Evolutionary conservation across 78 protist species (phyloP), one percentile per base, ranked within the genome.

Genomic region (slime mould (Dictyostelium discoideum)): DNA sequence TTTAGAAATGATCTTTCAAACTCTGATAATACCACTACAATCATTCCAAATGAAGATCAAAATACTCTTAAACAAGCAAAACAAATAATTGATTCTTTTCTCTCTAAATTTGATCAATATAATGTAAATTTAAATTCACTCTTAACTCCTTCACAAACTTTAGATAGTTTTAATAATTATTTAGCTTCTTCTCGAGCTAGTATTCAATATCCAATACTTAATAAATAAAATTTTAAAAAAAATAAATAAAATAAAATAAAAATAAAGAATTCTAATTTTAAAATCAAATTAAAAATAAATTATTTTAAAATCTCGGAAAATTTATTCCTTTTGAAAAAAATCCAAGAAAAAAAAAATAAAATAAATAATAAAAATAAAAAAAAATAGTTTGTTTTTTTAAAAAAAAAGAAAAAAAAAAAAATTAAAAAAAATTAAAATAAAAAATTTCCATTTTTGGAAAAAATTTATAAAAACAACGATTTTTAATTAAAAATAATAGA

Each of bases 1-100:
- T 84, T 84, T 63, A 18, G 8, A 32, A 37, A 29, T 3, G 48
- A 74, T 74, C 7, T 18, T 2, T 32, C 46, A 26, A 37, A 74
- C 20, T 74, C 46, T 37, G 18, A 24, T 26, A 26, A 10, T 8
- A 26, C 77, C 6, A 69, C 39, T 3, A 26, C 77, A 11, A 26
- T 29, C 77, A 74, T 74, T 37, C 81, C 81, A 74, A 37, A 24
- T 37, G 81, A 74, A 32, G 81, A 74, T 37, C 81, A 74, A 74
- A 74, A 74, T 37, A 74, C 40, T 13, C 42, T 74, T n/a, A 74
- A 74, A 74, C 81, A 74, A 37, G 81, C 81, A 16, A 74, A 74
- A 74, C 42, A 32, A 29, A 37, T 74, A 5, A 74, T 74, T 14
- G 81, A 74, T 37, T 74, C 81, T 32, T 74, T 74, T n/a, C 46